Percentiles rank a stretch among this genome's conserved stretches.
Evolutionary conservation across 371 early-diverging fungal species (phyloP).

Genomic region (Fennellomyces sp.): DNA sequence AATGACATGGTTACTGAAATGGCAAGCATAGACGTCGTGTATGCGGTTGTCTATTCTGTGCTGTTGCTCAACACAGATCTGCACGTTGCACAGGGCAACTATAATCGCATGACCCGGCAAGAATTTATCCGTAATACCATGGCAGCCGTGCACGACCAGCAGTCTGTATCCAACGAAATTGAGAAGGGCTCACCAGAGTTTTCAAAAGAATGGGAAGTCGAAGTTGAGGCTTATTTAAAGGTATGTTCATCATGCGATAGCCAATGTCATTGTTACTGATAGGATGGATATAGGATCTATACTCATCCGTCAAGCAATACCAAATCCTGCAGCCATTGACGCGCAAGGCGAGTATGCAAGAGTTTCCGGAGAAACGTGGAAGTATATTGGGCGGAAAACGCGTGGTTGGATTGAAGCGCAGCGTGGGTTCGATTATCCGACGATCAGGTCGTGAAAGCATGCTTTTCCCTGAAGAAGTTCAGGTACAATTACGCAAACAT

Average conservation of each 20-base stretch:
- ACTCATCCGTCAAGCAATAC: conserved; percentile 72
- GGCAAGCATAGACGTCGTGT: conserved; percentile 66
- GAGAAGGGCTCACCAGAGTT: conserved; percentile 19
- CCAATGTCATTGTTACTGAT: not conserved
- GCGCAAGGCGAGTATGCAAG: not conserved
- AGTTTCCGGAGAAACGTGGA: conserved; percentile 13
- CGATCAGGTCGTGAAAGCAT: conserved; percentile 30
- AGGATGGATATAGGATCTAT: conserved; percentile 59
- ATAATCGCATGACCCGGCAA: conserved; percentile 60
- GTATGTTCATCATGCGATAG: conserved; percentile 15
- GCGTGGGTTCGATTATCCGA: conserved; percentile 23
- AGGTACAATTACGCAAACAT: conserved; percentile 15
- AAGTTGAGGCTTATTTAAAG: conserved; percentile 42
- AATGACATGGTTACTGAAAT: not conserved
- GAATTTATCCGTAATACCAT: conserved; percentile 68
- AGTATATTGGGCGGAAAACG: conserved; percentile 21
- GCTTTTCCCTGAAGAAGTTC: conserved; percentile 27
- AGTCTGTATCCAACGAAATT: conserved; percentile 30
- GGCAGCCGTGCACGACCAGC: conserved; percentile 53
- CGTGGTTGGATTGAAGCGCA: conserved; percentile 19
- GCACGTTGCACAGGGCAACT: conserved; percentile 77
- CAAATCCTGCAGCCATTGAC: conserved; percentile 73
- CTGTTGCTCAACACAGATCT: conserved; percentile 93
- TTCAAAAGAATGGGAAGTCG: conserved; percentile 43
- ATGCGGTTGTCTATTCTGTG: conserved; percentile 85